Evolutionary conservation across 495 filamentous ascomycete genomes (phyloP), one percentile per base, ranked within the genome.

Genomic region (Aspergillus diversus): DNA sequence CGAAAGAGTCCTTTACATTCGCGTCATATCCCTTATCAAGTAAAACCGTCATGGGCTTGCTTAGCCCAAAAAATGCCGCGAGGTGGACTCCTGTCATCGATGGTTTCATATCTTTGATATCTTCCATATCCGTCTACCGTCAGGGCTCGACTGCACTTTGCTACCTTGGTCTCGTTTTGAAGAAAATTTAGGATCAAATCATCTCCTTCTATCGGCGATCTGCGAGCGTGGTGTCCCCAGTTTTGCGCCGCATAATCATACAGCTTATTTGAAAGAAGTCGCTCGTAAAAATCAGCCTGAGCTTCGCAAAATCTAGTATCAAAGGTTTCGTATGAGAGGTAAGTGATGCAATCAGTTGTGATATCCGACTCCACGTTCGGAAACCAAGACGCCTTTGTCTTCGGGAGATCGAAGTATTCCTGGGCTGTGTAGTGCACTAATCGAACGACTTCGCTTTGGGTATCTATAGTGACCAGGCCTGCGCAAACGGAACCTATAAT

Each of bases 391-490:
- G n/a, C n/a, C n/a, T n/a, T n/a, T 15, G 15, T 21, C 8, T 31
- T 16, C 6, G 27, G 39, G 12, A 6, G 11, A 47, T n/a, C 4
- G 4, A 43, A 27, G 27, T 39, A 59, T 33, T 51, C 57, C 39
- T 47, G 47, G 12, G 46, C 21, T 59, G 57, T 59, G 11, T 59
- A 21, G 11, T 51, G 57, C 9, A 39, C 57, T 16, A 51, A 21
- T 15, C 57, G 57, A 12, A 59, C 34, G 13, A 59, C 13, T 1
- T 31, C 31, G 6, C 12, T 59, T 21, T 37, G 11, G 9, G 33
- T n/a, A 12, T 59, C 57, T 9, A 35, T 11, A 2, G 37, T 46
- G 16, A 59, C 57, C 6, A 59, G 31, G 2, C 46, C 57, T 4
- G 43, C 57, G 37, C 57, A 59, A 3, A 51, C 7, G 11, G 43